A percentile compares a stretch with the other conserved stretches of the same genome.
Conservation (phyloP, 768 basidiomycete species). For the Russula foetens region DNA sequence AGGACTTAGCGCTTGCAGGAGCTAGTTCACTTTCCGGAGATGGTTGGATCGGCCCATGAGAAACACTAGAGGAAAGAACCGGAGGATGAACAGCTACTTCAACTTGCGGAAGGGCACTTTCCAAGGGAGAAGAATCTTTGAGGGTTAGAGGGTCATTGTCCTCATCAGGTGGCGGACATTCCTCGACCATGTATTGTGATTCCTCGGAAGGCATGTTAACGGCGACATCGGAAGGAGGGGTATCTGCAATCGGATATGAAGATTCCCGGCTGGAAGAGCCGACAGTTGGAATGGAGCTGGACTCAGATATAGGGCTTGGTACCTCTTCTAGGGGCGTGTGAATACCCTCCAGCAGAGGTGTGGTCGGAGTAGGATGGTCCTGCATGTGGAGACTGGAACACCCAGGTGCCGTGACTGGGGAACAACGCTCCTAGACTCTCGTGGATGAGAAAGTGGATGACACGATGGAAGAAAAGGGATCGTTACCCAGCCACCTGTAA, state of each 20-base stretch:
- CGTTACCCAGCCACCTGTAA: constrained; percentile 16
- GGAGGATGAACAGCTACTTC: not conserved
- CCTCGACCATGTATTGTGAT: not conserved
- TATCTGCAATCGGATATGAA: not conserved
- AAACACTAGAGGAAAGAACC: not conserved
- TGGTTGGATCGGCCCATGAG: not conserved
- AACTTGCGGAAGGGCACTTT: not conserved
- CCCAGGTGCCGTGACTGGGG: not conserved
- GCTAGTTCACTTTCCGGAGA: not conserved
- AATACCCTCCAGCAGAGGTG: not conserved
- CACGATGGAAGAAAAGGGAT: not conserved
- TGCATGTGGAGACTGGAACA: not conserved
- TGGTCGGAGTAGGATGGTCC: not conserved
- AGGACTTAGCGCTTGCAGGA: not conserved
- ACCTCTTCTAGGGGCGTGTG: not conserved
- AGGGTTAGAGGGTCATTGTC: not conserved
- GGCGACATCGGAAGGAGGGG: not conserved
- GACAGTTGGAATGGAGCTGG: not conserved
- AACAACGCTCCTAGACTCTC: constrained; percentile 8
- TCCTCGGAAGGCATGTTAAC: not conserved
- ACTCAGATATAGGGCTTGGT: not conserved
- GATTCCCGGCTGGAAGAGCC: not conserved
- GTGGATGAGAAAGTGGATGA: not conserved
- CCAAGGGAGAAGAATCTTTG: not conserved
- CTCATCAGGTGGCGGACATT: not conserved